Percentiles rank a stretch among this genome's conserved stretches.
phyloP scores from a whole-genome alignment of 345 rosid species.

The Hibiscus tridactylites region DNA sequence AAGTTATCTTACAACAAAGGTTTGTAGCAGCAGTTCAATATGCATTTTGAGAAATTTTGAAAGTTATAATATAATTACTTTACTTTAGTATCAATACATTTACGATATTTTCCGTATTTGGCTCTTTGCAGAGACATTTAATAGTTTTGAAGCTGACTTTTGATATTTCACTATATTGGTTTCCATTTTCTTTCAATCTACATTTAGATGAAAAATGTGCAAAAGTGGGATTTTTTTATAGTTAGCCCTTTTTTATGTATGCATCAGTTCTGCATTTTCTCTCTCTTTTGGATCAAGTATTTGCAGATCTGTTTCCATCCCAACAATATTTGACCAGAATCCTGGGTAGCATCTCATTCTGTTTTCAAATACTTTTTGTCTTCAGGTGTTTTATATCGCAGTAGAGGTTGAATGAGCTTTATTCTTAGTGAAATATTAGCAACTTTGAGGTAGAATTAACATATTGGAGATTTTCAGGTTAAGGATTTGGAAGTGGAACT shows the following conservation, averaged over 20 bases:
- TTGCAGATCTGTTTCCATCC: background rate
- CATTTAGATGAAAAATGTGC: background rate
- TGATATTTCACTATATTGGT: background rate
- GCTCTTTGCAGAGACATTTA: background rate
- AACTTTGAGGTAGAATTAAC: conserved; percentile 3
- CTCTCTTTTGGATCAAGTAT: background rate
- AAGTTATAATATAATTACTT: background rate
- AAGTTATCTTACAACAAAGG: conserved; percentile 83
- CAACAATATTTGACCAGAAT: background rate
- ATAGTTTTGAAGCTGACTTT: background rate
- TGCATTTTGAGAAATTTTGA: conserved; percentile 3
- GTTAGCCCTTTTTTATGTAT: background rate
- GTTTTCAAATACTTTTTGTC: background rate
- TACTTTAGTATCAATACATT: background rate
- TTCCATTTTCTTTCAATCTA: background rate
- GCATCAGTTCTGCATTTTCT: background rate
- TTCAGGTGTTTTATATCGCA: background rate
- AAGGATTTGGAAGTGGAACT: conserved; percentile 94
- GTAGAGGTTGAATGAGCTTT: background rate
- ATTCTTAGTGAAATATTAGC: background rate
- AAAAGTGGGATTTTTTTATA: background rate
- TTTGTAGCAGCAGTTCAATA: conserved; percentile 20
- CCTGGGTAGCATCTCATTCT: background rate
- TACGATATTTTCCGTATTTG: background rate
- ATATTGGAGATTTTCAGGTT: conserved; percentile 45